phyloP scores from a whole-genome alignment of 768 basidiomycete species.

The Hemileccinum rubropunctum region DNA sequence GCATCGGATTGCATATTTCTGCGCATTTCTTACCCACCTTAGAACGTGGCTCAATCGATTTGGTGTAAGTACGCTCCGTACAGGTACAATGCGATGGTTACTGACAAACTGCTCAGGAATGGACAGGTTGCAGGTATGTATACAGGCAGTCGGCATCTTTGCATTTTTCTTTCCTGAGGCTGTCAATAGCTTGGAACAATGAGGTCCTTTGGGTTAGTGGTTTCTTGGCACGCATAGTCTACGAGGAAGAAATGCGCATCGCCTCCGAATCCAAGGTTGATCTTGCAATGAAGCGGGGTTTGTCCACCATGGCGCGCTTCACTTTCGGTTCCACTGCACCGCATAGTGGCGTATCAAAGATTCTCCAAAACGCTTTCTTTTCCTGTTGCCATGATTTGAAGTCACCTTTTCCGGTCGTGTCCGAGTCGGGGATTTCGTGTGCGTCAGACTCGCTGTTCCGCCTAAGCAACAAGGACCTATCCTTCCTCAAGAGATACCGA shows the following conservation, averaged over 20 bases:
- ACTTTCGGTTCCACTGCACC: slow-evolving; percentile 40
- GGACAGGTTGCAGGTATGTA: slow-evolving; percentile 72
- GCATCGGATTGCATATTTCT: slow-evolving; percentile 59
- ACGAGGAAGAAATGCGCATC: slow-evolving; percentile 70
- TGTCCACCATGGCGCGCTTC: slow-evolving; percentile 85
- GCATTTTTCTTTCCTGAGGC: neutral
- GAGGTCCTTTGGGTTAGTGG: slow-evolving; percentile 85
- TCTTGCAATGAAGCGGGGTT: slow-evolving; percentile 29
- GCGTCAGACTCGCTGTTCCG: slow-evolving; percentile 4
- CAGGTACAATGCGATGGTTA: neutral
- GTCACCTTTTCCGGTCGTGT: slow-evolving; percentile 14
- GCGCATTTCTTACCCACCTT: slow-evolving; percentile 93
- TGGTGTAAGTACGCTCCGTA: slow-evolving; percentile 53
- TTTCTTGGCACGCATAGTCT: slow-evolving; percentile 74
- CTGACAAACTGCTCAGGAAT: slow-evolving; percentile 50
- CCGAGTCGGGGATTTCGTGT: slow-evolving; percentile 4
- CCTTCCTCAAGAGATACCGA: slow-evolving; percentile 6
- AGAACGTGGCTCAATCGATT: slow-evolving; percentile 87
- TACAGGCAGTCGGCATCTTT: neutral
- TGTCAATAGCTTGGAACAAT: slow-evolving; percentile 73
- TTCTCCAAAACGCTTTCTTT: slow-evolving; percentile 15
- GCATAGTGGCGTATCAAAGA: slow-evolving; percentile 29
- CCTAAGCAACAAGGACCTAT: neutral
- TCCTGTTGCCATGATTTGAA: neutral
- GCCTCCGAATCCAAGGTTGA: neutral